Conservation (phyloP, 116 monocot species). For the Papilionanthe hybrid region DNA sequence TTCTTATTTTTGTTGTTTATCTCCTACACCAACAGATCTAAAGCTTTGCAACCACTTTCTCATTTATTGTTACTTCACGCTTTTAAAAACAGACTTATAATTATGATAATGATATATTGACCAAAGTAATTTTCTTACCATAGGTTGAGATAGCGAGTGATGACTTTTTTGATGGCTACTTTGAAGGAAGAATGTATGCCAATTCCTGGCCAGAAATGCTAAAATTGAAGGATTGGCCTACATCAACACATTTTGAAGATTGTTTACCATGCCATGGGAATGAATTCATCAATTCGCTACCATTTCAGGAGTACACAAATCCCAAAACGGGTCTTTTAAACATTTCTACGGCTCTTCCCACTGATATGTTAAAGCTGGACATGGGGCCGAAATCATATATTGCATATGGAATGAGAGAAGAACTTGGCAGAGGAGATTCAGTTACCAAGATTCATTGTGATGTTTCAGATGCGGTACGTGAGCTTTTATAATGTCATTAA, state of each 20-base stretch:
- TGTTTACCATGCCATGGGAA: slow-evolving; percentile 23
- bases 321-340: slow-evolving; percentile 21
- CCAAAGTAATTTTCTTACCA: background rate
- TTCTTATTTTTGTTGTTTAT: background rate
- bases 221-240: slow-evolving; percentile 49
- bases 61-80: background rate
- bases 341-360: slow-evolving; percentile 20
- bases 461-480: slow-evolving; percentile 32
- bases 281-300: slow-evolving; percentile 22
- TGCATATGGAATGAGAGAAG: slow-evolving; percentile 39
- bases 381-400: slow-evolving; percentile 44
- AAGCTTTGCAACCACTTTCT: background rate
- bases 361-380: slow-evolving; percentile 20
- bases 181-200: slow-evolving; percentile 25
- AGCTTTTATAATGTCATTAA: background rate
- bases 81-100: background rate
- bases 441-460: slow-evolving; percentile 40
- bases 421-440: slow-evolving; percentile 42
- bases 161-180: slow-evolving; percentile 31
- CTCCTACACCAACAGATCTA: background rate
- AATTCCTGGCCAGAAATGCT: slow-evolving; percentile 41
- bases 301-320: slow-evolving; percentile 35
- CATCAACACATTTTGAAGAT: slow-evolving; percentile 30
- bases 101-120: background rate
- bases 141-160: slow-evolving; percentile 28